Base-by-base conservation (phyloP, 306 rosid genomes). In the Corylus americana region DNA sequence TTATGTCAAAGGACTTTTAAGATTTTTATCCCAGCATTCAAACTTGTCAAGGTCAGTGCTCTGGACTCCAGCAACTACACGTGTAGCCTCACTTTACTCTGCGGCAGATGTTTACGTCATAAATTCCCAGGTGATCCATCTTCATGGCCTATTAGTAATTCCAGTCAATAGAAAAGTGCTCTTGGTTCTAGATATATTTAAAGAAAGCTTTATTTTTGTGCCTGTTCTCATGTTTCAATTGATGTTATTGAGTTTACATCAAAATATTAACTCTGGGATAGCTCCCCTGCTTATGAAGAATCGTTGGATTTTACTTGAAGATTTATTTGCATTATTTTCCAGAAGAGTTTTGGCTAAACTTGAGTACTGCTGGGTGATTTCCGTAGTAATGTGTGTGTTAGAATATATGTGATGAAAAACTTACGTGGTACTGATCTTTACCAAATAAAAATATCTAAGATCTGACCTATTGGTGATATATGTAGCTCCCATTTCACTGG, bases 41-140 rank as follows among this genome's bases (percentile, higher is more conserved):
- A 87, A 91, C 84, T 78, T 91, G 87, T 94, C 98, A 44, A 88
- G 86, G 83, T 82, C 89, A 8, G 97, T 94, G 81, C 66, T 94
- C 70, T 94, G 98, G 97, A 91, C 92, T 78, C 93, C 94, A 4
- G 85, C 97, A 64, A 89, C 94, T 55, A 92, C 97, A 31, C 87
- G 78, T 47, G 94, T 94, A 44, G 92, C 97, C 57, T 87, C 98
- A 72, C 93, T 94, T 72, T 94, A 89, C 86, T 88, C 97, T 58
- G 97, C 97, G 35, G 97, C 98, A 74, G 98, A 94, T 79, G 96
- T 88, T 83, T 94, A 94, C 80, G 88, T 88, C 81, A 92, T 87
- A 80, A 94, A 94, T 83, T 89, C 98, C 77, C 98, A 94, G 97
- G 98, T 94, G 83, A 89, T 47, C 35, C 51, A 27, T 68, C 77